Base-by-base conservation (phyloP, 345 rosid species). In the Diplotaxis tenuifolia region DNA sequence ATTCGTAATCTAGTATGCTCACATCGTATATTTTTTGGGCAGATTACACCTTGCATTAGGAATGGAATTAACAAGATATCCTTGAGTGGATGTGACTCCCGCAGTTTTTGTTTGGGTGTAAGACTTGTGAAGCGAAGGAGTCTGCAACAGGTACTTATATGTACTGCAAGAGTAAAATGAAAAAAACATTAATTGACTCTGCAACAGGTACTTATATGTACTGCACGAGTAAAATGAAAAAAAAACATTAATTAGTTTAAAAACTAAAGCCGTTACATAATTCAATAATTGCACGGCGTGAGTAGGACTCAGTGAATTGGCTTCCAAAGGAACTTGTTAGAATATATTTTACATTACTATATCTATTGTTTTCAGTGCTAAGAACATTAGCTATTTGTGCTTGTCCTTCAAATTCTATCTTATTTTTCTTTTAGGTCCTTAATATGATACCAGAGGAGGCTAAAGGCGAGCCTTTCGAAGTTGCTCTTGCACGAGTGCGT, bases 11-110 rank as follows among this genome's bases (percentile, higher is more conserved):
- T 29, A 27, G 23, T 42, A 42, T 69, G 32, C 25, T 28, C 65
- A 27, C 52, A 3, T 34, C 56, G 20, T 68, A n/a, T 53, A 66
- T 50, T 25, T n/a, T 68, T 68, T 67, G 71, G 67, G 60, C 86
- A 95, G 99, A 86, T 95, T 56, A 90, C 91, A 29, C 86, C 77
- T 31, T 90, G 77, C 59, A 78, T 74, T 3, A 95, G 82, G 71
- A 97, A 95, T 67, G 99, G 97, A 54, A 74, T 86, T 62, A 95
- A 92, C 77, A 95, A 83, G 84, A 88, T 95, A 73, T 63, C 86
- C 23, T 84, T 95, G 68, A 85, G 82, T 14, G 91, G 96, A 59
- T 83, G 96, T 67, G 99, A 95, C 82, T 82, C 93, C 49, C 99
- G 99, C 14, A 62, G 80, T 42, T 95, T 95, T 81, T 92, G 96